A percentile compares a stretch with the other conserved stretches of the same genome.
Evolutionary conservation across 371 early-diverging fungal species (phyloP).

Genomic region (Umbelopsis sp.): DNA sequence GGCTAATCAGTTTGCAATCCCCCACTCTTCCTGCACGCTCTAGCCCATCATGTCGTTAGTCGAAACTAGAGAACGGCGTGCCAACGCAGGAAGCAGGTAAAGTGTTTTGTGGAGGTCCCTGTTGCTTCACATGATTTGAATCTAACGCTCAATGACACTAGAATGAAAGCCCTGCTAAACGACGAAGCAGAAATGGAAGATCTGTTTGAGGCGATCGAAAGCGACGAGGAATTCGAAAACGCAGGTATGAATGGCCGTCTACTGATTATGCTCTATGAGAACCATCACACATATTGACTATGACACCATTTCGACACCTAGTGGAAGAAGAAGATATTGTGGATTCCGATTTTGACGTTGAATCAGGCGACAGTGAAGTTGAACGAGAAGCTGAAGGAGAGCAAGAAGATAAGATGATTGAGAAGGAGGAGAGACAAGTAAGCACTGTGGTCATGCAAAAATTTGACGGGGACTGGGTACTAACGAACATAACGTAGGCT

Average conservation of each 20-base stretch:
- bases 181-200: conserved; percentile 67
- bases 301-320: conserved; percentile 19
- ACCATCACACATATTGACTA: too few relatives aligned
- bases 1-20: not conserved
- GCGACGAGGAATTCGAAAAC: conserved; percentile 57
- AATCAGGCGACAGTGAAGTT: conserved; percentile 64
- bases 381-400: conserved; percentile 56
- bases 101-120: not conserved
- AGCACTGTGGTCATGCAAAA: not conserved
- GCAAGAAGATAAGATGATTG: conserved; percentile 45
- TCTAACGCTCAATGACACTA: conserved; percentile 22
- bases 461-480: not conserved
- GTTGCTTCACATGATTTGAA: not conserved
- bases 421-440: conserved; percentile 47
- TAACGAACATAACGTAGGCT: not conserved
- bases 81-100: conserved; percentile 69
- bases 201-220: conserved; percentile 56
- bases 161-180: conserved; percentile 60
- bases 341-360: conserved; percentile 66
- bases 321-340: conserved; percentile 57
- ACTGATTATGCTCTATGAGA: not conserved
- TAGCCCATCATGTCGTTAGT: conserved; percentile 49
- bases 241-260: conserved; percentile 33
- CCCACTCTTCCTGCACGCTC: not conserved
- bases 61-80: conserved; percentile 51